Evolutionary conservation across 225 moss, liverwort and hornwort species (phyloP).

Genomic region (Pleurozium schreberi): DNA sequence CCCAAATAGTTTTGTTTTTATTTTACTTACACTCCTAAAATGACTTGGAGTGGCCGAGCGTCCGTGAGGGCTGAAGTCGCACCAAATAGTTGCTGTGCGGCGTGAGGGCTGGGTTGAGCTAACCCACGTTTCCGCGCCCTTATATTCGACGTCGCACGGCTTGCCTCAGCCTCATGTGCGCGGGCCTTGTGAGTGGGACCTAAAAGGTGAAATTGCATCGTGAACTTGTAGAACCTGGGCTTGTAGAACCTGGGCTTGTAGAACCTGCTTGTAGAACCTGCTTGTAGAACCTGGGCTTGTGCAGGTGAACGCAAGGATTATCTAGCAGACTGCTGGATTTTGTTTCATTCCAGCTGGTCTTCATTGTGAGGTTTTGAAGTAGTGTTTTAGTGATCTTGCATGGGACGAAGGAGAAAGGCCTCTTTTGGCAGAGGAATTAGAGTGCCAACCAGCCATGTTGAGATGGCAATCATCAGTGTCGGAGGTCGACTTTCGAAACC

Average conservation of each 20-base stretch:
- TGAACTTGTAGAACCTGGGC: background rate
- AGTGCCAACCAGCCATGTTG: conserved; percentile 22
- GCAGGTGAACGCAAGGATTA: conserved; percentile 2
- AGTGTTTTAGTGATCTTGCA: background rate
- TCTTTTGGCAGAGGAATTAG: background rate
- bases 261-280: background rate
- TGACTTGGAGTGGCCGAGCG: no score
- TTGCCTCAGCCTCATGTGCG: no score
- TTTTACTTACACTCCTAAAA: no score
- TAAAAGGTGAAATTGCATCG: background rate
- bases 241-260: background rate
- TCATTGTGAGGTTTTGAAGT: background rate
- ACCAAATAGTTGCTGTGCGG: no score
- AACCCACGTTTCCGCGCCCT: no score
- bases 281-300: background rate
- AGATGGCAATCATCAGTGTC: conserved; percentile 40
- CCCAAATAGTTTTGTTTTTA: no score
- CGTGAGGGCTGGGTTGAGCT: no score
- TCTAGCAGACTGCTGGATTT: background rate
- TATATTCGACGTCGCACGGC: no score
- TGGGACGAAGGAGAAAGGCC: background rate
- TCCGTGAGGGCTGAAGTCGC: no score
- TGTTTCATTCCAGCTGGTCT: background rate
- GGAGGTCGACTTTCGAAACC: conserved; percentile 28
- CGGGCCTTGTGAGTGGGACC: no score